Conservation (phyloP, 805 yeast species). For the Wickerhamomyces sydowiorum region DNA sequence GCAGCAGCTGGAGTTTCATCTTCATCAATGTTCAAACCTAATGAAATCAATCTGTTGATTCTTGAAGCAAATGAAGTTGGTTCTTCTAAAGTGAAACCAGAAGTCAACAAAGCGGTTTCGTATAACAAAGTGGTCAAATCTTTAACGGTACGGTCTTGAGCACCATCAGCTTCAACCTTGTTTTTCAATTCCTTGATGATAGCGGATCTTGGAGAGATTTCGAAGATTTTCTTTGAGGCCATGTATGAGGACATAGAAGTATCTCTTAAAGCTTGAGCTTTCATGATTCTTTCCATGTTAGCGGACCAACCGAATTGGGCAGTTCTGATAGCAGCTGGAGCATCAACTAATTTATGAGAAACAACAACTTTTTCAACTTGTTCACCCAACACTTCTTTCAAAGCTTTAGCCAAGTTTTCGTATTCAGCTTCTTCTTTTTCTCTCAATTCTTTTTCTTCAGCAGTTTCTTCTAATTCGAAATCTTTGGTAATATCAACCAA, state of each 20-base stretch:
- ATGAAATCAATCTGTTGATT: slow-evolving; percentile 95
- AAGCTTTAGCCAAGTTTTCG: slow-evolving; percentile 90
- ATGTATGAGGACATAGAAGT: slow-evolving; percentile 98
- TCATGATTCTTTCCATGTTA: slow-evolving; percentile 99
- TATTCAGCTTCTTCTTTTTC: slow-evolving; percentile 89
- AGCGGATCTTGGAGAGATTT: slow-evolving; percentile 94
- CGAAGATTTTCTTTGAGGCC: slow-evolving; percentile 99
- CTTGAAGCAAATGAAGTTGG: slow-evolving; percentile 96
- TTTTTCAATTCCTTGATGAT: slow-evolving; percentile 93
- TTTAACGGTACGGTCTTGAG: slow-evolving; percentile 97
- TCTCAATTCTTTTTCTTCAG: slow-evolving; percentile 92
- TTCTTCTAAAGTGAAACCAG: slow-evolving; percentile 98
- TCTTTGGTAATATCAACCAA: slow-evolving; percentile 98
- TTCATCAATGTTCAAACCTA: slow-evolving; percentile 97
- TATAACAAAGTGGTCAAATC: slow-evolving; percentile 93
- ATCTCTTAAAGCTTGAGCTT: slow-evolving; percentile 99
- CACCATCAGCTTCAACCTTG: slow-evolving; percentile 96
- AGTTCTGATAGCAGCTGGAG: slow-evolving; percentile 99
- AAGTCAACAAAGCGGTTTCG: slow-evolving; percentile 97
- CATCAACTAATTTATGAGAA: slow-evolving; percentile 93
- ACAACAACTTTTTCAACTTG: slow-evolving; percentile 99
- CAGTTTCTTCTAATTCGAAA: slow-evolving; percentile 97
- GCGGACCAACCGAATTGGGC: slow-evolving; percentile 99
- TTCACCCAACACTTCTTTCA: slow-evolving; percentile 96
- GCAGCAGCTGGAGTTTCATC: slow-evolving; percentile 49